Evolutionary conservation across 2,329 filamentous ascomycete species (phyloP), one percentile per base, ranked within the genome.

Genomic region (Hymenotorrendiella dingleyae): DNA sequence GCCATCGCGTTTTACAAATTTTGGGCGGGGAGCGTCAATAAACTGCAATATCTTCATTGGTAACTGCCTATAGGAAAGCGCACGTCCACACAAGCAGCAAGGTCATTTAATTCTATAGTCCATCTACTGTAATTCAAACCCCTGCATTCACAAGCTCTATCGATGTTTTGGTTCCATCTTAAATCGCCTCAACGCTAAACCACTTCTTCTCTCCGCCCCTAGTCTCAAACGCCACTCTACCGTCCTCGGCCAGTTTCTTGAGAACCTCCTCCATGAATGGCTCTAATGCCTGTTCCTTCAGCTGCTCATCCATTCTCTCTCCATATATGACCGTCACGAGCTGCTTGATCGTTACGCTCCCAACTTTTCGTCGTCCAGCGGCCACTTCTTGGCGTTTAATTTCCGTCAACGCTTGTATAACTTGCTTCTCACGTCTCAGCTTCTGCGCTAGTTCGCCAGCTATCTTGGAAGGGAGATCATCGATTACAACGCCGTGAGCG

Each of bases 251-350:
- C 35, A 72, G 47, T 50, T 71, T 71, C 21, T 59, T 36, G 23
- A 72, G 43, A 0, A 69, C 59, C 52, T 71, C 65, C 0, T 62
- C 56, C n/a, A 63, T 63, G 35, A 69, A 68, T 0, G 69, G 69
- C 48, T 70, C 67, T 4, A 72, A 19, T 0, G 65, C 68, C 49
- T 60, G 36, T 8, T 57, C 50, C 1, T 64, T 43, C 0, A 67
- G 60, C 12, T 59, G 50, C n/a, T 62, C 56, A 37, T 66, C 61
- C 24, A 68, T 17, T 1, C 46, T 42, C 2, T 57, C 54, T 0
- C 71, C 72, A 45, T 74, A 62, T 11, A 74, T 64, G 3, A 47
- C 47, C 2, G 53, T 53, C 1, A 74, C 71, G 9, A 76, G 55
- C 22, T 73, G 56, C 39, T 54, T 48, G 4, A 71, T 59, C 0